A percentile compares a stretch with the other conserved stretches of the same genome.
phyloP scores from a whole-genome alignment of 306 rosid genomes.

The Dalbergia cochinchinensis region DNA sequence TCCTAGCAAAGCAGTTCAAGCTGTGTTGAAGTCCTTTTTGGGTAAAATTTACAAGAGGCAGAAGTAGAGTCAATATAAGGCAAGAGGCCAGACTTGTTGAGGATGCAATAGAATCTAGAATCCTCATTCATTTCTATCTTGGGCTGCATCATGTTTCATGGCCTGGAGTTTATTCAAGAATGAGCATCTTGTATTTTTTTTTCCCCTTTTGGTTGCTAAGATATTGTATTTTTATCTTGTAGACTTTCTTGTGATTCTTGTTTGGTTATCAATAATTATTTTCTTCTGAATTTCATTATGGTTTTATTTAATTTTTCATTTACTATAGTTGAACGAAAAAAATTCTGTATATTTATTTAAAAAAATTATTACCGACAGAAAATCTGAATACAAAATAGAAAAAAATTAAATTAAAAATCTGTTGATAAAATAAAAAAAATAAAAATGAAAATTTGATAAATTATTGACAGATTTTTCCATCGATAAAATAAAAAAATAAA shows the following conservation, averaged over 20 bases:
- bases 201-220: conserved; percentile 14
- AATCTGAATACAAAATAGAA: no score
- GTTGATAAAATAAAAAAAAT: no score
- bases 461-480: no score
- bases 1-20: conserved; percentile 80
- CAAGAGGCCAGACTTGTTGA: conserved; percentile 25
- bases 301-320: background rate
- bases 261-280: conserved; percentile 21
- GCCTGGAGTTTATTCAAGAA: background rate
- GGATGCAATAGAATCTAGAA: conserved; percentile 34
- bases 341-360: no score
- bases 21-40: conserved; percentile 88
- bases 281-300: background rate
- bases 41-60: conserved; percentile 90
- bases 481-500: no score
- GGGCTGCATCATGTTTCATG: background rate
- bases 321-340: no score
- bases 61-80: conserved; percentile 56
- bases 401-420: no score
- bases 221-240: conserved; percentile 38
- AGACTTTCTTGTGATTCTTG: conserved; percentile 27
- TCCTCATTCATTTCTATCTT: conserved; percentile 33
- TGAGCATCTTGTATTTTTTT: conserved; percentile 36
- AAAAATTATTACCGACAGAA: no score
- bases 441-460: no score